Base-by-base conservation (phyloP, 495 filamentous ascomycete genomes). In the Xylaria acuta region DNA sequence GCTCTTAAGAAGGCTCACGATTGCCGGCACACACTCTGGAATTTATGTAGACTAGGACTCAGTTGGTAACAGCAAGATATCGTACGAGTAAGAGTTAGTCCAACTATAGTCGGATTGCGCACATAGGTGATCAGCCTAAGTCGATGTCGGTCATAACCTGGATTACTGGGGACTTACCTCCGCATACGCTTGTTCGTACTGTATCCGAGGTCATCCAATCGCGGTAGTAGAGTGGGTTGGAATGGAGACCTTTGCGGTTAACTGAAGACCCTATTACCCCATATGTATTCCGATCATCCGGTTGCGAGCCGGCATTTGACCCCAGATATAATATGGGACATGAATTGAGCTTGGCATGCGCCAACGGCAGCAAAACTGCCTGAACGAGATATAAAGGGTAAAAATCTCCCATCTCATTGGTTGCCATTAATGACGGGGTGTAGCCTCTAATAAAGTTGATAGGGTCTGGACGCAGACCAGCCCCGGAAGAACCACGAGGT, bases 401-500 rank as follows among this genome's bases (percentile, higher is more conserved):
- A 12, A 32, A 25, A 45, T 36, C 38, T 38, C 64, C 18, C 22
- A 72, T 69, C 70, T 64, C 72, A 78, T 78, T 78, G 76, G 76
- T 20, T 25, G 60, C 67, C 20, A 20, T 59, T 72, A 72, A 76
- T 74, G 68, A 75, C 65, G 71, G 65, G 54, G 27, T 53, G 76
- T 70, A 72, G 27, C 69, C 73, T 43, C 56, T 64, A 76, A 76
- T 76, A 63, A 73, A 76, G 56, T 69, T 22, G 18, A 75, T 68
- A 47, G 27, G 69, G 5, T 73, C 64, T 71, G 71, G 71, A 49
- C 71, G 72, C 73, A 75, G 67, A 72, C 75, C 67, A 69, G 62
- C 69, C 73, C 75, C 60, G 41, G 51, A 73, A 70, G 67, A 43
- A 41, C 69, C 75, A 78, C 71, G 75, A 75, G 76, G 75, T 38